Conservation (phyloP, 2,329 filamentous ascomycete genomes). For the Anisogramma anomala region DNA sequence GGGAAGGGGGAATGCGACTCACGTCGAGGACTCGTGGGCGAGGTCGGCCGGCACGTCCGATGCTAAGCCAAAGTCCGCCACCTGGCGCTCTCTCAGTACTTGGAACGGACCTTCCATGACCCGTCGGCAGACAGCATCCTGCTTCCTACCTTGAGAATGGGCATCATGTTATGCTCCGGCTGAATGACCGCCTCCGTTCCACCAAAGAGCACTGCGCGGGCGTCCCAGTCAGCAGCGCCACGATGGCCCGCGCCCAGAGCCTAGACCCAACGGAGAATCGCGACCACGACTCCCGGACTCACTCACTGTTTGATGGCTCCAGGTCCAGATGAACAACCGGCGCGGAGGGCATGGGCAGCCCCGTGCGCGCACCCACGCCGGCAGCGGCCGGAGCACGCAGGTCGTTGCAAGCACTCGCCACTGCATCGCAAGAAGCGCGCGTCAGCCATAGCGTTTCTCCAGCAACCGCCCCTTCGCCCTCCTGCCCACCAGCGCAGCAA, state of each 20-base stretch:
- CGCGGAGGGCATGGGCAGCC: too few species aligned
- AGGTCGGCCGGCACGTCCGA: neutral
- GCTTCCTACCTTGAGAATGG: neutral
- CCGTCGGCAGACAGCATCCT: too few species aligned
- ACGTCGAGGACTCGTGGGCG: neutral
- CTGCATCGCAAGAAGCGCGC: neutral
- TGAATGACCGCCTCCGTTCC: neutral
- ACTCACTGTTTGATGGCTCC: neutral
- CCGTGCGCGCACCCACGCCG: neutral
- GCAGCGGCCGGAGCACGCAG: neutral
- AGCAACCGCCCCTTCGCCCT: too few species aligned
- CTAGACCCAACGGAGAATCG: too few species aligned
- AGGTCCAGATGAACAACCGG: neutral
- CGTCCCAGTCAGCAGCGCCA: neutral
- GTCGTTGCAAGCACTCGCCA: neutral
- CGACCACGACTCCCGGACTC: too few species aligned
- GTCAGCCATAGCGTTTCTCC: neutral
- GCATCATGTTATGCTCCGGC: neutral
- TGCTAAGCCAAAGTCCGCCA: neutral
- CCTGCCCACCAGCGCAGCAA: too few species aligned
- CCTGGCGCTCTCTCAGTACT: neutral
- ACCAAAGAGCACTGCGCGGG: neutral
- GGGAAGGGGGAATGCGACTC: neutral
- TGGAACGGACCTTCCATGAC: neutral
- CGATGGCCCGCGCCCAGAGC: too few species aligned